Base-by-base conservation (phyloP, 2,329 filamentous ascomycete species). In the Escovopsis sp. region DNA sequence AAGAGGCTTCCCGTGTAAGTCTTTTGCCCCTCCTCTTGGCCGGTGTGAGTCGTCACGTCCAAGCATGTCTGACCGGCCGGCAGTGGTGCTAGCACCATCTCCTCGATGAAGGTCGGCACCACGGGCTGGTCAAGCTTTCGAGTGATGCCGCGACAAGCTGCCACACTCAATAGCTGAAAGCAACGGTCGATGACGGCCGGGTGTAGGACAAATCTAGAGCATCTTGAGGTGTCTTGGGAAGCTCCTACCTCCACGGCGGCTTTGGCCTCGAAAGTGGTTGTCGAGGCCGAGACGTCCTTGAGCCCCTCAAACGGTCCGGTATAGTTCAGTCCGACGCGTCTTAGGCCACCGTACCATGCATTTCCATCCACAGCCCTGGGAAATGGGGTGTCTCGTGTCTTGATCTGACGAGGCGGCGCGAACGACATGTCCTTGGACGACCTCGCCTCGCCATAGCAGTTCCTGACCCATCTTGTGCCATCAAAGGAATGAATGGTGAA, bases 131-230 rank as follows among this genome's bases (percentile, higher is more conserved):
- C 41, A 36, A 52, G 48, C 28, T 52, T 51, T 18, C 53, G 48
- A 12, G 46, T 46, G 6, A 56, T 45, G 1, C 54, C 54, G 8
- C 46, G 40, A 6, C 38, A 45, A 10, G 43, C 41, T n/a, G 56
- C 48, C 11, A 57, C 47, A 37, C 56, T 52, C 26, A 53, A 48
- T 7, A 58, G 48, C 33, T 61, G 59, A 28, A 62, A 43, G 38
- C 55, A 54, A 12, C 50, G 48, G 42, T 66, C 63, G 18, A 66
- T 54, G 38, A 55, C 55, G 4, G 54, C 53, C 0, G 64, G 63
- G 36, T 67, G 63, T 15, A 65, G 49, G 8, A 55, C 48, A 33
- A 63, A 56, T n/a, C 38, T 42, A 6, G 26, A 23, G 5, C 37
- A 23, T 23, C 6, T 19, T 3, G 12, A 6, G 15, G 12, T 36